Conservation (phyloP, 768 basidiomycete species). For the Termitomyces eurrhizus region DNA sequence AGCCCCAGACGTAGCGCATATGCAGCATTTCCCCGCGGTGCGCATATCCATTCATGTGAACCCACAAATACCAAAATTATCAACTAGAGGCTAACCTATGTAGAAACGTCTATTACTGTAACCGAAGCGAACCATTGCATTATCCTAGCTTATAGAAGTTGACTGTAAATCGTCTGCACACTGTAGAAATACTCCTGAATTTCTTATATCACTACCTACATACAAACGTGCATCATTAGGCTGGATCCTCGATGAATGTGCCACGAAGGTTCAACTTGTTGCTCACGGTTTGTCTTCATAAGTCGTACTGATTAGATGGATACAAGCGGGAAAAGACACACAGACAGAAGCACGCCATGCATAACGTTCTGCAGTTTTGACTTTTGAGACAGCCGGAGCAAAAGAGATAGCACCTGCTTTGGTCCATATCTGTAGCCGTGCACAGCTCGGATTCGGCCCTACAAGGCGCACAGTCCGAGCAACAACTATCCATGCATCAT, state of each 20-base stretch:
- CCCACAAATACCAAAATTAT: too few relatives aligned
- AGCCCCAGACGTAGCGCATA: too few relatives aligned
- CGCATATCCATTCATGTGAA: too few relatives aligned
- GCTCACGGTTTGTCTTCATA: neutral
- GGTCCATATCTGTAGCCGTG: constrained; percentile 12
- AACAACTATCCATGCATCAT: neutral
- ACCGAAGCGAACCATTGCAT: too few relatives aligned
- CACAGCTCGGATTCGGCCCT: constrained; percentile 1
- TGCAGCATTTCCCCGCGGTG: too few relatives aligned
- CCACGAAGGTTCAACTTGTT: neutral
- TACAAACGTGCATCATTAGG: neutral
- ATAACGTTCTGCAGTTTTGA: neutral
- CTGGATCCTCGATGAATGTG: neutral
- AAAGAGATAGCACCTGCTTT: constrained; percentile 1
- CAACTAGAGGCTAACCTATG: too few relatives aligned
- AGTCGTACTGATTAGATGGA: neutral
- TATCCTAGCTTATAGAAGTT: too few relatives aligned
- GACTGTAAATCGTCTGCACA: too few relatives aligned
- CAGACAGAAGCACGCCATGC: constrained; percentile 14
- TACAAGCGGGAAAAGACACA: neutral
- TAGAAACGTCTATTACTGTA: too few relatives aligned
- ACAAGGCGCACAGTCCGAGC: constrained; percentile 4
- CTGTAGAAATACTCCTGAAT: too few relatives aligned
- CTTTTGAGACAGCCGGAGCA: constrained; percentile 2
- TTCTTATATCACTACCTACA: too few relatives aligned